Conservation (phyloP, 2,329 filamentous ascomycete species). For the Fusarium nisikadoi region DNA sequence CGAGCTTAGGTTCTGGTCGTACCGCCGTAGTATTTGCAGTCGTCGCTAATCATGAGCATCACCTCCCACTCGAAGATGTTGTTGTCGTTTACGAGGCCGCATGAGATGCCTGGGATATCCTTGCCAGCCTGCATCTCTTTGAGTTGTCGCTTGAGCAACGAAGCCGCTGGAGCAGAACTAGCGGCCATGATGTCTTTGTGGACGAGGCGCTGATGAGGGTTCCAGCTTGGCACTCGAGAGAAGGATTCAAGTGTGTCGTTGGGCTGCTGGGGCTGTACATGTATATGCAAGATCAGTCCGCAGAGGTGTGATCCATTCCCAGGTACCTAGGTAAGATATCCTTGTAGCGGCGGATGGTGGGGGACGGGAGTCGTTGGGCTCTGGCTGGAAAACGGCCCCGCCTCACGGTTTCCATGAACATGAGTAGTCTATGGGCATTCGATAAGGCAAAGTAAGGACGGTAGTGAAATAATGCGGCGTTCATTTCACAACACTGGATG, state of each 20-base stretch:
- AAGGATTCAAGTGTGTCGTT: neutral
- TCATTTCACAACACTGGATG: neutral
- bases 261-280: neutral
- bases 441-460: neutral
- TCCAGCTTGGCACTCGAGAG: neutral
- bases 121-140: constrained; percentile 94
- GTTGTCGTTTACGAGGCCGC: constrained; percentile 82
- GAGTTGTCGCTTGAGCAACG: constrained; percentile 84
- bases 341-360: constrained; percentile 28
- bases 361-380: constrained; percentile 15
- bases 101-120: constrained; percentile 94
- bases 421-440: constrained; percentile 4
- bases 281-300: constrained; percentile 11
- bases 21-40: constrained; percentile 95
- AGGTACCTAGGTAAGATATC: neutral
- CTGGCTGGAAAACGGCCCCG: constrained; percentile 22
- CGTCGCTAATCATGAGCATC: constrained; percentile 97
- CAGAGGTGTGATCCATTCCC: constrained; percentile 15
- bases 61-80: constrained; percentile 99
- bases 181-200: constrained; percentile 33
- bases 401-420: neutral
- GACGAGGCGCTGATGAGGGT: neutral
- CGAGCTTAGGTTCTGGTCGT: constrained; percentile 46
- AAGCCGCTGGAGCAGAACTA: constrained; percentile 66
- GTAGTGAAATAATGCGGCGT: neutral